Conservation (phyloP, 2,329 filamentous ascomycete species). For the Hymenoscyphus scutula region DNA sequence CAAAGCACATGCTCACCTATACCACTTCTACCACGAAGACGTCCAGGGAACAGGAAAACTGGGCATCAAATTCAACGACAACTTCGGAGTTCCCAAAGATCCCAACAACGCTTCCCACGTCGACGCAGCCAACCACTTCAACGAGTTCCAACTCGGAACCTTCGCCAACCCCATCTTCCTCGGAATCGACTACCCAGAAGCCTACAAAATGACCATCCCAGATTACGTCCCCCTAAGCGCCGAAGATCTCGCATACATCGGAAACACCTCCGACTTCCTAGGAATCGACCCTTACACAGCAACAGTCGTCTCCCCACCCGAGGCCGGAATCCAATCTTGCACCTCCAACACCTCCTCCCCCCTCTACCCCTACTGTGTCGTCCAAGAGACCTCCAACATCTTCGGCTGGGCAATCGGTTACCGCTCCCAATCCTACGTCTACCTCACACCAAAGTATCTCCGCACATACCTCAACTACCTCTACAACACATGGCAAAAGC, state of each 20-base stretch:
- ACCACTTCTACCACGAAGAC: conserved; percentile 52
- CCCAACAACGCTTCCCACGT: conserved; percentile 27
- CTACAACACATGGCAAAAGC: no score
- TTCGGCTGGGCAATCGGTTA: no score
- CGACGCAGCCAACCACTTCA: conserved; percentile 30
- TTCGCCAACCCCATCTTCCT: conserved; percentile 53
- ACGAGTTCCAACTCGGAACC: conserved; percentile 45
- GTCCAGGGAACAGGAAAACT: conserved; percentile 49
- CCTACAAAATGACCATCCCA: conserved; percentile 32
- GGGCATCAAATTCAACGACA: conserved; percentile 42
- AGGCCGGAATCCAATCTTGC: conserved; percentile 47
- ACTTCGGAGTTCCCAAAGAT: conserved; percentile 49
- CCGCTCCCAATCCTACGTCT: no score
- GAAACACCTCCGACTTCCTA: conserved; percentile 54
- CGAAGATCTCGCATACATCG: conserved; percentile 47
- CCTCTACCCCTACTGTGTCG: no score
- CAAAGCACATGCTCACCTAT: conserved; percentile 47
- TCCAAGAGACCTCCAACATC: no score
- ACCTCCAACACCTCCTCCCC: conserved; percentile 49
- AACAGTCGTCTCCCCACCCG: conserved; percentile 48
- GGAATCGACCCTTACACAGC: conserved; percentile 58
- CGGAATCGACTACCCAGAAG: conserved; percentile 48
- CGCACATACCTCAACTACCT: no score
- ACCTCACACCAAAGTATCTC: no score
- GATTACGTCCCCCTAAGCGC: conserved; percentile 44